Evolutionary conservation across 1,284 basidiomycete genomes (phyloP), one percentile per base, ranked within the genome.

Genomic region (Pseudozyma tsukubaensis): DNA sequence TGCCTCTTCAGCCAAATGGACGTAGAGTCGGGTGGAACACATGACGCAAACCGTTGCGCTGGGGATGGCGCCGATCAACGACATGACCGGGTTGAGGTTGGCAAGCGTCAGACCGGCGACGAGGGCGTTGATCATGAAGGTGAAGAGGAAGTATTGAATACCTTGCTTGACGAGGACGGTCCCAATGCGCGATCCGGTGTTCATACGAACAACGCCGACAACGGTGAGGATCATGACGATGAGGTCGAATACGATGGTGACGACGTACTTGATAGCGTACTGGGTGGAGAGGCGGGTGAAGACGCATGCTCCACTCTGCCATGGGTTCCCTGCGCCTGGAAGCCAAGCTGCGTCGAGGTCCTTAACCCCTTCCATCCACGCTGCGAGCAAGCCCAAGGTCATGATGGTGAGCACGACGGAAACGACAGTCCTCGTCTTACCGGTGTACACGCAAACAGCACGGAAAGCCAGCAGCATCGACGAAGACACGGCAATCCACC

Each of bases 41-140:
- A 77, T 59, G 59, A 80, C 70, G 55, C 64, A 71, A 21, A 78
- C 59, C 18, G 67, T 65, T 14, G 70, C 50, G 40, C 57, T 58
- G 0, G 78, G 78, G 49, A 80, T 62, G 18, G 77, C 77, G 12
- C 53, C 53, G 53, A 76, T 61, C 42, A 77, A 59, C 44, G 77
- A 74, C 77, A 78, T 77, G 49, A 76, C 47, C 3, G 78, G 75
- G 55, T 66, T 69, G n/a, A 77, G 49, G 54, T 77, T 65, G 32
- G 72, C 61, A 4, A 72, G 49, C 18, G 76, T 76, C 16, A 77
- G 48, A 16, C 59, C 73, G 7, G 72, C 59, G n/a, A 77, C 62
- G 36, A 77, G 56, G 2, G 68, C 34, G 54, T 79, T 77, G 62
- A 64, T 63, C 29, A 76, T 37, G 52, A 75, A 66, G 0, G 77